Percentiles rank a stretch among this genome's conserved stretches.
phyloP scores from a whole-genome alignment of 202 grass and related monocot species.

The Digitaria exilis region DNA sequence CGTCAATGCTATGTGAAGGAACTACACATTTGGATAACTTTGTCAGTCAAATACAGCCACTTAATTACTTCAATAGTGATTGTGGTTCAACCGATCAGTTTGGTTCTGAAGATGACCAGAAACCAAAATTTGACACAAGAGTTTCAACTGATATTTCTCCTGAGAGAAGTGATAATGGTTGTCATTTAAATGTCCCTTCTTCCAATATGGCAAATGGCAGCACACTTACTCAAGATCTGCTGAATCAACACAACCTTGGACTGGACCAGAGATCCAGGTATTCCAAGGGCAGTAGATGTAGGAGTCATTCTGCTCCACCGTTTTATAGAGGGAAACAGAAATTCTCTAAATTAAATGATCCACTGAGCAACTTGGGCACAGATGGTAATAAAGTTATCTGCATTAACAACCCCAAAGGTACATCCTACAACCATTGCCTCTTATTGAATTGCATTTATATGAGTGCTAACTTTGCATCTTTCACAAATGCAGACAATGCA shows the following conservation, averaged over 20 bases:
- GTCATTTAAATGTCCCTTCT: constrained; percentile 30
- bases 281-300: constrained; percentile 57
- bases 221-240: constrained; percentile 34
- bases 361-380: constrained; percentile 32
- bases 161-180: constrained; percentile 42
- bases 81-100: constrained; percentile 36
- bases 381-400: constrained; percentile 44
- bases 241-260: constrained; percentile 45
- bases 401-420: constrained; percentile 58
- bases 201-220: constrained; percentile 22
- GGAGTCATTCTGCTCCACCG: constrained; percentile 80
- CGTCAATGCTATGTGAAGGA: constrained; percentile 48
- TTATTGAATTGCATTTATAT: constrained; percentile 36
- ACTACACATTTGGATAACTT: constrained; percentile 39
- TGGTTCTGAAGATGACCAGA: constrained; percentile 47
- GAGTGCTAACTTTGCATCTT: constrained; percentile 28
- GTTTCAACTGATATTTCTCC: constrained; percentile 45
- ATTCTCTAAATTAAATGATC: constrained; percentile 60
- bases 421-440: background rate
- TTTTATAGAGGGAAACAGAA: constrained; percentile 84
- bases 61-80: constrained; percentile 41
- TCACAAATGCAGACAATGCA: constrained; percentile 36
- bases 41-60: background rate
- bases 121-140: constrained; percentile 41
- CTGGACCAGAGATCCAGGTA: constrained; percentile 28